A percentile compares a stretch with the other conserved stretches of the same genome.
Evolutionary conservation across 2,329 filamentous ascomycete genomes (phyloP).

Genomic region (Claviceps citrina): DNA sequence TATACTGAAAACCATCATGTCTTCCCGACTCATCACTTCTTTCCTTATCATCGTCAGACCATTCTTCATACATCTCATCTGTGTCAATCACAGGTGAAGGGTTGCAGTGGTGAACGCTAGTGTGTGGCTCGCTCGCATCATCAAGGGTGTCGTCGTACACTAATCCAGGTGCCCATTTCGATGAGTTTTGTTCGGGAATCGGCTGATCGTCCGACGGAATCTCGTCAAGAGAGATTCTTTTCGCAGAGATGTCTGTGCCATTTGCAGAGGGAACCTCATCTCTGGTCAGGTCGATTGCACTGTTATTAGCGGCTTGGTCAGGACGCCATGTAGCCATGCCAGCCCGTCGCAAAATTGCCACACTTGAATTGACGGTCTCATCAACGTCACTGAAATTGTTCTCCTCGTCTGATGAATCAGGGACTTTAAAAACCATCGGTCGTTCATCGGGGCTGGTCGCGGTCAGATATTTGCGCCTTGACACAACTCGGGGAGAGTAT

Average conservation of each 20-base stretch:
- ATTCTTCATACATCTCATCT: background rate
- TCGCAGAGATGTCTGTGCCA: background rate
- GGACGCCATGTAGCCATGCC: constrained; percentile 10
- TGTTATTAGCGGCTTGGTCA: constrained; percentile 9
- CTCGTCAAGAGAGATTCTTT: background rate
- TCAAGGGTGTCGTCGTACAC: background rate
- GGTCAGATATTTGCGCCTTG: background rate
- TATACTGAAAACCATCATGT: background rate
- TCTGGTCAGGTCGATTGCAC: constrained; percentile 11
- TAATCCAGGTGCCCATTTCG: background rate
- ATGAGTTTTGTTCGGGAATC: background rate
- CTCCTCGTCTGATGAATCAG: constrained; percentile 25
- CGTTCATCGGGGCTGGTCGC: constrained; percentile 12
- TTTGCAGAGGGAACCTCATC: constrained; percentile 1
- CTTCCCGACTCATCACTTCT: background rate
- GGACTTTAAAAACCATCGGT: constrained; percentile 24
- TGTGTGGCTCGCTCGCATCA: background rate
- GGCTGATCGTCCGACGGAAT: background rate
- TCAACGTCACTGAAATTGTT: constrained; percentile 15
- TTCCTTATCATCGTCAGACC: background rate
- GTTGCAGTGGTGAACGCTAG: background rate
- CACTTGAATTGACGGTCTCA: constrained; percentile 12
- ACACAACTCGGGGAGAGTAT: background rate
- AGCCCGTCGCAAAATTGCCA: constrained; percentile 14
- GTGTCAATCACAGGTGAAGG: background rate